A percentile compares a stretch with the other conserved stretches of the same genome.
Conservation (phyloP, 2,329 filamentous ascomycete species). For the Colletotrichum sp. region DNA sequence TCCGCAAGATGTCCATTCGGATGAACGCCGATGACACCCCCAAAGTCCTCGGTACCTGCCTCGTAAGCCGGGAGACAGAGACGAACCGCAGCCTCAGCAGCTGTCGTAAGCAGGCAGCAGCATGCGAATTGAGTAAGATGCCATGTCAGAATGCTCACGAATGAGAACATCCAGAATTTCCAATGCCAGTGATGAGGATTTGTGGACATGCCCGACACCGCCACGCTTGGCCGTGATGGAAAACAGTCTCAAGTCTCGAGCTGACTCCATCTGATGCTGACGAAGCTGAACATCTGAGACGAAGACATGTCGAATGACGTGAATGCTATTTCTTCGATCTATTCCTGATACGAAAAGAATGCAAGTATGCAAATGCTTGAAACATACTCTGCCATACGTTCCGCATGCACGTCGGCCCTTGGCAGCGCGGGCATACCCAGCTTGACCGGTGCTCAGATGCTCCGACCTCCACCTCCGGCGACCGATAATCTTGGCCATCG, state of each 20-base stretch:
- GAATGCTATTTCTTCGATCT: not conserved
- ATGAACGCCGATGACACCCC: not conserved
- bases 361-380: not conserved
- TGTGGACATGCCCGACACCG: not conserved
- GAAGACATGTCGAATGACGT: not conserved
- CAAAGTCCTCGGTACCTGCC: not conserved
- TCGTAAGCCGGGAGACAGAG: not conserved
- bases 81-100: not conserved
- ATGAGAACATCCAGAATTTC: not conserved
- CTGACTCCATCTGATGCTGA: not conserved
- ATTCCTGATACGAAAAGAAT: not conserved
- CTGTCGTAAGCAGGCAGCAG: not conserved
- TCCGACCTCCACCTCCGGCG: not conserved
- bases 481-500: not conserved
- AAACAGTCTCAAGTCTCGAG: not conserved
- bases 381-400: not conserved
- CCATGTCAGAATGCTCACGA: not conserved
- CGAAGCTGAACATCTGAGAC: not conserved
- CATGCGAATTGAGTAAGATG: not conserved
- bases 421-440: not conserved
- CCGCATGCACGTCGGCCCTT: not conserved
- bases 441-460: not conserved
- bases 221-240: not conserved
- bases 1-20: not conserved
- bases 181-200: not conserved